Base-by-base conservation (phyloP, 768 basidiomycete genomes). In the Suillus alpinus region DNA sequence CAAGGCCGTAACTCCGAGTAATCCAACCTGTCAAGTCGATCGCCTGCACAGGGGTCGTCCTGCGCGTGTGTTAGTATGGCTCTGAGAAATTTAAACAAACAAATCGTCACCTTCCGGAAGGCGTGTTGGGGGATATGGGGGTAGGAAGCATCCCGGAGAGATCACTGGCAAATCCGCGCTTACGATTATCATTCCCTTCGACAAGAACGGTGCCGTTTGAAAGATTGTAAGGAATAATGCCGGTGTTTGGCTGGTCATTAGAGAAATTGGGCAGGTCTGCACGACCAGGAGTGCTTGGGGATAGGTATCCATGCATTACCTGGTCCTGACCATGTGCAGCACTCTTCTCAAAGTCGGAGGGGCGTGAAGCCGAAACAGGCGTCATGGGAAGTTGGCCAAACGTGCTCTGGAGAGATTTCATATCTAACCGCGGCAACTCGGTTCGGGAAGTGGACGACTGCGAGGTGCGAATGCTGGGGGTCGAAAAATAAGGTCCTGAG, bases 131-230 rank as follows among this genome's bases (percentile, higher is more conserved):
- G 9, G 52, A 26, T 26, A 39, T 26, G 16, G 36, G 52, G 1
- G 52, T 55, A 18, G 36, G 36, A 55, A 55, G 52, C 52, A 37
- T 55, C 36, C 36, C 52, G 26, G 52, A 53, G 20, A 36, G 52
- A 23, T 55, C 36, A 26, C 52, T 37, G 9, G 34, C 14, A 23
- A 53, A 36, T 37, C 8, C 52, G 13, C 13, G 13, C 8, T 23
- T 23, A 12, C 9, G 23, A 26, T 20, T 6, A 23, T 16, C 36
- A 3, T 26, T 13, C 9, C 20, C 20, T 34, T 53, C 52, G 7
- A 37, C 34, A 26, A 36, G 34, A 10, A 26, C 6, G 6, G 16
- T 8, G 14, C 20, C 26, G 26, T 16, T 16, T 7, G 13, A n/a
- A n/a, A n/a, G n/a, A n/a, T n/a, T n/a, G n/a, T n/a, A n/a, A n/a